Percentiles rank a stretch among this genome's conserved stretches.
phyloP scores from a whole-genome alignment of 192 early-diverging fungal species.

The Coemansia sp. region DNA sequence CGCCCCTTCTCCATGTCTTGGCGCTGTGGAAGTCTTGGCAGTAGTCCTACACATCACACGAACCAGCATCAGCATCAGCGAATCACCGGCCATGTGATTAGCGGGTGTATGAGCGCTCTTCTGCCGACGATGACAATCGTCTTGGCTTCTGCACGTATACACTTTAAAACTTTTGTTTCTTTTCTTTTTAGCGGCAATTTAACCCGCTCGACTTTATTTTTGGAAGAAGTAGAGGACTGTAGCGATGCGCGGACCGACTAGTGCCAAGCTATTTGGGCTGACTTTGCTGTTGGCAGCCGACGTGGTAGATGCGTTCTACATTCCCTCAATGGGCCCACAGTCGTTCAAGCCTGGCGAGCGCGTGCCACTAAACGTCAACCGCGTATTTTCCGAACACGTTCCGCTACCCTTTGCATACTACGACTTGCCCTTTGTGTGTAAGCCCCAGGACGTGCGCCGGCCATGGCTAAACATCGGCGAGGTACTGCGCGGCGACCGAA shows the following conservation, averaged over 20 bases:
- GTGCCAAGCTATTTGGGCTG: constrained; percentile 1
- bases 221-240: neutral
- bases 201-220: neutral
- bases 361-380: constrained; percentile 68
- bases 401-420: constrained; percentile 67
- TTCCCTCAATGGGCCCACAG: constrained; percentile 50
- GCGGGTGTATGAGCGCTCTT: neutral
- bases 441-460: constrained; percentile 25
- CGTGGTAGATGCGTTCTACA: constrained; percentile 37
- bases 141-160: too few species aligned
- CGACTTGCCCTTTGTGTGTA: constrained; percentile 67
- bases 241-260: neutral
- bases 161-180: neutral
- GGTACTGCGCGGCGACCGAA: constrained; percentile 73
- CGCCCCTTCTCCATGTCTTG: neutral
- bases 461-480: constrained; percentile 63
- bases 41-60: neutral
- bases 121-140: neutral
- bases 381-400: constrained; percentile 68
- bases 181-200: neutral
- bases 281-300: neutral
- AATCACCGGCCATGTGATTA: neutral
- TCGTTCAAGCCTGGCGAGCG: constrained; percentile 53
- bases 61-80: neutral
- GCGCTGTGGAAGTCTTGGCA: neutral